Percentiles rank a stretch among this genome's conserved stretches.
Conservation (phyloP, 1,284 basidiomycete genomes). For the Cutaneotrichosporon dermatis region DNA sequence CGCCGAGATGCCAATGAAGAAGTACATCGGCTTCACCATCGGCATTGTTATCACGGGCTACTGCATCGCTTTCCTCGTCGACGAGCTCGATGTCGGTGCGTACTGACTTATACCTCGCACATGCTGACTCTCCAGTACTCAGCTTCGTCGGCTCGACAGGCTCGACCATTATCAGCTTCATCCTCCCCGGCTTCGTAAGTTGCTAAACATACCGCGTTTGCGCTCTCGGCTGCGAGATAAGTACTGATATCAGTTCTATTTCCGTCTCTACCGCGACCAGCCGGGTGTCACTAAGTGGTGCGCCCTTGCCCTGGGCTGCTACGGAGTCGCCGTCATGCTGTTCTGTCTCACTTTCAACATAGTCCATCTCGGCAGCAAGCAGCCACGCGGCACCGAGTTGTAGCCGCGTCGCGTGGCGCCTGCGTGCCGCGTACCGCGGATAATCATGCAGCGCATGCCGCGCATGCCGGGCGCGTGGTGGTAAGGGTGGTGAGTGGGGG, state of each 20-base stretch:
- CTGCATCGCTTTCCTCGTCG: conserved; percentile 73
- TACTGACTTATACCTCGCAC: conserved; percentile 11
- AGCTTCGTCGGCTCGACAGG: conserved; percentile 97
- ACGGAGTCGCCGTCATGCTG: conserved; percentile 73
- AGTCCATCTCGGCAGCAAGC: conserved; percentile 53
- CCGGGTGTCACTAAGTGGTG: conserved; percentile 57
- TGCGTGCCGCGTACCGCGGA: no score
- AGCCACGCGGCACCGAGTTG: not conserved
- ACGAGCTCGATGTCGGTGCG: conserved; percentile 76
- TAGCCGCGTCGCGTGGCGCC: no score
- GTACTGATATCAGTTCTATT: conserved; percentile 54
- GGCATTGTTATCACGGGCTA: conserved; percentile 63
- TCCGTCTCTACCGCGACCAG: conserved; percentile 65
- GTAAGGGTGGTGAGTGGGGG: no score
- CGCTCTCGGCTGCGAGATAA: no score
- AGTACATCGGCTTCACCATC: conserved; percentile 70
- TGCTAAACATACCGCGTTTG: no score
- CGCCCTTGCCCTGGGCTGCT: conserved; percentile 65
- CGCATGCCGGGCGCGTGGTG: no score
- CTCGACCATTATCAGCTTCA: conserved; percentile 93
- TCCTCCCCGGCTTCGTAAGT: conserved; percentile 67
- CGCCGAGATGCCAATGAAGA: conserved; percentile 64
- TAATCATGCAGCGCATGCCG: no score
- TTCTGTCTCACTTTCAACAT: conserved; percentile 80
- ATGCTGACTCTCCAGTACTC: conserved; percentile 58